Evolutionary conservation across 306 rosid species (phyloP).

Genomic region (Bauhinia variegata): DNA sequence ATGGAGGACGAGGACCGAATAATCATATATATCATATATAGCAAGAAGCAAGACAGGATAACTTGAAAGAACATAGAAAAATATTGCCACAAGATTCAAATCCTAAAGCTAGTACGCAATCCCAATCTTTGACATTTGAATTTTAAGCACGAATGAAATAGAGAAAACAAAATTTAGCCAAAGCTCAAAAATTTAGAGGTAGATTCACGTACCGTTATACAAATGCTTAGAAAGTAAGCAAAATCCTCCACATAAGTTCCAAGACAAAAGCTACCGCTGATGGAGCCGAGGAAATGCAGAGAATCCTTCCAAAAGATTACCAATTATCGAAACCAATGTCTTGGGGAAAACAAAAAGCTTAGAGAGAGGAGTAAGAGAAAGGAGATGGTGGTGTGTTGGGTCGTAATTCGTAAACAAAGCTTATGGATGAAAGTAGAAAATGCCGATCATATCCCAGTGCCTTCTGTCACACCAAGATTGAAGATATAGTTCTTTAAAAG

Average conservation of each 20-base stretch:
- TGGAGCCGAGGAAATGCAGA: slow-evolving; percentile 39
- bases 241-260: slow-evolving; percentile 42
- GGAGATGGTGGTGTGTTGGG: slow-evolving; percentile 13
- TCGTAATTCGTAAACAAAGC: slow-evolving; percentile 36
- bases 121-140: slow-evolving; percentile 1
- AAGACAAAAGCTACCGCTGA: slow-evolving; percentile 33
- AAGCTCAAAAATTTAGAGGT: slow-evolving; percentile 45
- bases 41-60: neutral
- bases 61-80: slow-evolving; percentile 12
- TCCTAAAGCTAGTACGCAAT: slow-evolving; percentile 21
- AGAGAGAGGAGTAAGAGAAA: neutral
- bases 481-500: no score
- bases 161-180: slow-evolving; percentile 1
- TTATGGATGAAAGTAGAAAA: slow-evolving; percentile 41
- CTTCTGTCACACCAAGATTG: slow-evolving; percentile 16
- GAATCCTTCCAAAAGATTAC: slow-evolving; percentile 40
- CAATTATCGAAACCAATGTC: slow-evolving; percentile 46
- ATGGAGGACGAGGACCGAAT: slow-evolving; percentile 26
- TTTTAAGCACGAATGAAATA: slow-evolving; percentile 6
- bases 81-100: slow-evolving; percentile 13
- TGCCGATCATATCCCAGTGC: slow-evolving; percentile 30
- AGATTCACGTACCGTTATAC: slow-evolving; percentile 49
- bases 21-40: neutral
- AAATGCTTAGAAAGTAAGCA: slow-evolving; percentile 50
- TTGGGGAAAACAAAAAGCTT: slow-evolving; percentile 38